Conservation (phyloP, 768 basidiomycete species). For the Tulasnella sp. region DNA sequence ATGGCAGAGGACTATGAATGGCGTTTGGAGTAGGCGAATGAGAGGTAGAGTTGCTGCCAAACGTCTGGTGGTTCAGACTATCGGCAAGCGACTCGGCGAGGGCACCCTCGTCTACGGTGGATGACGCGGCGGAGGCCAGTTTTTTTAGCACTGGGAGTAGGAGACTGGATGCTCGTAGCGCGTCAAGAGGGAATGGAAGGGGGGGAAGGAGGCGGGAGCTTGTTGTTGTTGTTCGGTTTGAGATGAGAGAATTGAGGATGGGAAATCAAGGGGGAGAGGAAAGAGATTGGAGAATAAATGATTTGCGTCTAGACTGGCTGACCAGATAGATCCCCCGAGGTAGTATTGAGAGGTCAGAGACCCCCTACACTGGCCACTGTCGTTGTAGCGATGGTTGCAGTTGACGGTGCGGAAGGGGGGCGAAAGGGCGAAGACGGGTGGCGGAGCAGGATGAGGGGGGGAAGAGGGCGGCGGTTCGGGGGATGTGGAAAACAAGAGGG, state of each 20-base stretch:
- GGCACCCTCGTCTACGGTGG: constrained; percentile 11
- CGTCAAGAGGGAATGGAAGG: neutral
- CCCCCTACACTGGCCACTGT: neutral
- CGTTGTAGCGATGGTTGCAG: neutral
- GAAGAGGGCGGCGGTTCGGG: constrained; percentile 12
- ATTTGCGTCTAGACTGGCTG: constrained; percentile 5
- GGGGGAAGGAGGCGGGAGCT: neutral
- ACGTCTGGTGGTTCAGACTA: constrained; percentile 7
- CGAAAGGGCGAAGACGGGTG: neutral
- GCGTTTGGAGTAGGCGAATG: constrained; percentile 6
- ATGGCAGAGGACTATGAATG: neutral
- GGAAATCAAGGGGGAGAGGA: constrained; percentile 7
- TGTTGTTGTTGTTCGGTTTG: constrained; percentile 5
- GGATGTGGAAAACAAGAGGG: constrained; percentile 9
- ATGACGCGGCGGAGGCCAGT: constrained; percentile 9
- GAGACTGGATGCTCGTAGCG: neutral
- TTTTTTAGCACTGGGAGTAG: neutral
- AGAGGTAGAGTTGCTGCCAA: neutral
- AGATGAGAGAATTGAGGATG: constrained; percentile 1
- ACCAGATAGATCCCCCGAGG: neutral
- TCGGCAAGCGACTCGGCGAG: constrained; percentile 14
- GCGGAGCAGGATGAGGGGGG: constrained; percentile 6
- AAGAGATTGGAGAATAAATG: neutral
- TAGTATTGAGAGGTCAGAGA: neutral
- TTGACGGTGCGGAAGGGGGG: constrained; percentile 7